Base-by-base conservation (phyloP, 257 asterid genomes). In the Parsonsia alboflavescens region DNA sequence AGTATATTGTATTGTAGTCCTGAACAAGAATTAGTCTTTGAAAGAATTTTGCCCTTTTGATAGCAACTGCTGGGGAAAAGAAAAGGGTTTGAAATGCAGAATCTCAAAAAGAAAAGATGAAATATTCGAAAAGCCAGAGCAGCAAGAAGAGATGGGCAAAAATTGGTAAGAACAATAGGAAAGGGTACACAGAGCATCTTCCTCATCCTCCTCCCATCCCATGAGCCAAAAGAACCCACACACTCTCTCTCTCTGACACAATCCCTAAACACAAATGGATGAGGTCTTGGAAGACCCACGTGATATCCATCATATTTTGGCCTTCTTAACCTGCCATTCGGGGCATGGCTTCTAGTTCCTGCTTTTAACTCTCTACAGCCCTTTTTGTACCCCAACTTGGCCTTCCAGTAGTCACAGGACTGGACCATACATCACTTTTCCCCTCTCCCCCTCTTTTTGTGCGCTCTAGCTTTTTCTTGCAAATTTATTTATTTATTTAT, bases 241-340 rank as follows among this genome's bases (percentile, higher is more conserved):
- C n/a, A n/a, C n/a, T n/a, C 54, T 17, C 21, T 16, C 5, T 16
- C 10, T 2, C 45, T 24, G 30, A 58, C 75, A 54, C 7, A 6
- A 0, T 19, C 49, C 13, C 6, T 0, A 12, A 17, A 21, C 57
- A 30, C 52, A 17, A 36, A 48, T 41, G 74, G 80, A 77, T 70
- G 74, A 66, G 79, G 49, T 22, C 65, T 74, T 63, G 24, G 2
- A 21, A 24, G 7, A 7, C 56, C 52, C 85, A 78, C 83, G 85
- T 80, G 87, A 72, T 58, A 12, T n/a, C 83, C 87, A 83, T 83
- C 75, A 59, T 79, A 67, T 72, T 77, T 75, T 77, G 84, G 75
- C 82, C 33, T 77, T 75, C 2, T 21, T 24, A 48, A 41, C 66
- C 61, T 56, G n/a, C 81, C 73, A 75, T 79, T 76, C 45, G 70